A percentile compares a stretch with the other conserved stretches of the same genome.
phyloP scores from a whole-genome alignment of 257 asterid species.

The Solanum lignicaule region DNA sequence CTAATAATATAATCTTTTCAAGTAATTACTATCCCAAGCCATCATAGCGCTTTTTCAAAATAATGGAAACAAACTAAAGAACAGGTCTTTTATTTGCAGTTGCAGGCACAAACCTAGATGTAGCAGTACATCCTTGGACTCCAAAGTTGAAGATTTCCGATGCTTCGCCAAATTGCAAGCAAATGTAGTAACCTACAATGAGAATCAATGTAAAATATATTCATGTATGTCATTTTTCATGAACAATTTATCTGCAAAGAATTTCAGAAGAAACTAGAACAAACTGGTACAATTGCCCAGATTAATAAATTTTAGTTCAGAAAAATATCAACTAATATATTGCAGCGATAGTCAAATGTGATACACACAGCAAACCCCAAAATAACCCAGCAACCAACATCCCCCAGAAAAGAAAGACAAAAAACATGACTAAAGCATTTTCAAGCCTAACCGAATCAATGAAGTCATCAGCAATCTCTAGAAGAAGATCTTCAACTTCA shows the following conservation, averaged over 20 bases:
- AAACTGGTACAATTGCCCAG: background rate
- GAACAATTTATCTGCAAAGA: background rate
- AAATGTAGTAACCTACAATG: slow-evolving; percentile 59
- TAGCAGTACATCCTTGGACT: slow-evolving; percentile 80
- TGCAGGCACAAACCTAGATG: slow-evolving; percentile 74
- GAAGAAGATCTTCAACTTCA: slow-evolving; percentile 71
- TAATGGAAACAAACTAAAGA: background rate
- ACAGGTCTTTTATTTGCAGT: background rate
- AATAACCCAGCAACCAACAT: background rate
- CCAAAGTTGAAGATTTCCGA: slow-evolving; percentile 85
- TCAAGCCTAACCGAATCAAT: slow-evolving; percentile 65
- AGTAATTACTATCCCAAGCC: background rate
- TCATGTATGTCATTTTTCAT: background rate
- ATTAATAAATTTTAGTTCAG: background rate
- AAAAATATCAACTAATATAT: background rate
- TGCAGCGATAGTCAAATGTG: background rate
- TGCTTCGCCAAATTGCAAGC: slow-evolving; percentile 95
- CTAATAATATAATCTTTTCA: background rate
- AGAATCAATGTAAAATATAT: background rate
- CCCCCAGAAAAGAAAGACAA: background rate
- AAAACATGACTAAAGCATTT: background rate
- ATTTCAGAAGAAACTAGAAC: background rate
- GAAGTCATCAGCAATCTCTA: slow-evolving; percentile 80
- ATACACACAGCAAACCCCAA: background rate
- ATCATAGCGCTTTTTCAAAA: background rate